A percentile compares a stretch with the other conserved stretches of the same genome.
Evolutionary conservation across 2,329 filamentous ascomycete species (phyloP).

Genomic region (Huntiella decipiens): DNA sequence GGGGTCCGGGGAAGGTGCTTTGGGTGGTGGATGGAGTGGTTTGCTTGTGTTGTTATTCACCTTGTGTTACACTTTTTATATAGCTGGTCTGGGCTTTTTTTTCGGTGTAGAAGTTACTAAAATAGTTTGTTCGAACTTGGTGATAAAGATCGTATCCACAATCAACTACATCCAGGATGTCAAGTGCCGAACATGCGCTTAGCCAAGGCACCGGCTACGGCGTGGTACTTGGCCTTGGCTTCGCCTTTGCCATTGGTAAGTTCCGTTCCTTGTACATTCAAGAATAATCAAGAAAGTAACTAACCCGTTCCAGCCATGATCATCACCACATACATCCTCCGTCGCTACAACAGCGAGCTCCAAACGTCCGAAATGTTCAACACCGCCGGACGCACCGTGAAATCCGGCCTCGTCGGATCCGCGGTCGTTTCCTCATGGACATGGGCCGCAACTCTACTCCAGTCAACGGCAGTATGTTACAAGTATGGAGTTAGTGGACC

Average conservation of each 20-base stretch:
- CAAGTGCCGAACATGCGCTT: neutral
- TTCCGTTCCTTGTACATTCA: neutral
- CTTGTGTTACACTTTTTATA: too few species aligned
- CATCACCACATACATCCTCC: slow-evolving; percentile 49
- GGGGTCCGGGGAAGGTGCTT: too few species aligned
- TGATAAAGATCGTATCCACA: neutral
- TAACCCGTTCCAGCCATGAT: slow-evolving; percentile 23
- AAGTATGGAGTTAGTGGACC: slow-evolving; percentile 48
- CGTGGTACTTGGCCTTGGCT: slow-evolving; percentile 48
- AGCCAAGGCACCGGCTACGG: slow-evolving; percentile 42
- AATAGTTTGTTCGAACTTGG: too few species aligned
- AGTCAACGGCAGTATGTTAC: slow-evolving; percentile 68
- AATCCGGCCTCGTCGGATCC: slow-evolving; percentile 70
- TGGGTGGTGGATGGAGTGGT: too few species aligned
- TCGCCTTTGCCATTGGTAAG: slow-evolving; percentile 27
- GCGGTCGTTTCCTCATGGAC: slow-evolving; percentile 91
- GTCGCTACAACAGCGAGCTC: slow-evolving; percentile 43
- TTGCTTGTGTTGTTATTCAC: too few species aligned
- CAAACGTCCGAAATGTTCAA: slow-evolving; percentile 90
- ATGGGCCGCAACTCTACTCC: slow-evolving; percentile 70
- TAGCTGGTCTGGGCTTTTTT: too few species aligned
- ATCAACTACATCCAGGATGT: neutral
- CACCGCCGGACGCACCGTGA: slow-evolving; percentile 73
- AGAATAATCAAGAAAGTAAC: neutral
- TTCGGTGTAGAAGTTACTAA: too few species aligned